These are phyloP conservation scores for Tetradesmus lagerheimii DNA, from an alignment of 139 green algal species.

Conservation along the genomic window DNA sequence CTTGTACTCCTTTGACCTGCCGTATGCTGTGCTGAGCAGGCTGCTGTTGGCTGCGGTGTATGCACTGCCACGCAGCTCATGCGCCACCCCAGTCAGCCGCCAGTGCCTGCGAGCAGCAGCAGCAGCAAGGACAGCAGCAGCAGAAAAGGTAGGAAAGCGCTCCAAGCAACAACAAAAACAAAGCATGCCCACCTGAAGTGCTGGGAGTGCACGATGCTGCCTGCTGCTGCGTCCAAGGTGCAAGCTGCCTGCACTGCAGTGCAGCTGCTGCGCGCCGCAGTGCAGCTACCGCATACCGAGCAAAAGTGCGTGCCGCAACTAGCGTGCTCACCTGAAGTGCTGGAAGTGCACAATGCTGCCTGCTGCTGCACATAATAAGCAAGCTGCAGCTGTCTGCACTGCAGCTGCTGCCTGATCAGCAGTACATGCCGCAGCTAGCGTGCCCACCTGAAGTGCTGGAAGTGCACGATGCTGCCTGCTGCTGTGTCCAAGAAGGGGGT, in stretches of 20 bases:
- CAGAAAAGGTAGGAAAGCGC: not conserved
- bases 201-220: constrained; percentile 77
- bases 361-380: too few species aligned
- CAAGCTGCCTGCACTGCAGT: not conserved
- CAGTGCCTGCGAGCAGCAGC: constrained; percentile 41
- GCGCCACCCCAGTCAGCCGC: constrained; percentile 61
- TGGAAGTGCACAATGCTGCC: constrained; percentile 78
- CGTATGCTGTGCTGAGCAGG: constrained; percentile 72
- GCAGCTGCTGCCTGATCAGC: not conserved
- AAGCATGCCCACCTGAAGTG: constrained; percentile 73
- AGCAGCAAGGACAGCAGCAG: not conserved
- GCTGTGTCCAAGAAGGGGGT: constrained; percentile 58
- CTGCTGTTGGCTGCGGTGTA: constrained; percentile 75
- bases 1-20: constrained; percentile 75
- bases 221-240: constrained; percentile 6
- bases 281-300: not conserved
- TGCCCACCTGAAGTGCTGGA: constrained; percentile 73
- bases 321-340: constrained; percentile 66
- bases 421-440: not conserved
- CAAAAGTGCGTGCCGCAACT: not conserved
- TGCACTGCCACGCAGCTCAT: constrained; percentile 71
- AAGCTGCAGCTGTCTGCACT: not conserved
- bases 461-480: constrained; percentile 74
- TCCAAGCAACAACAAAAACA: too few species aligned
- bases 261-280: not conserved